Conservation (phyloP, 2,329 filamentous ascomycete genomes). For the Emergomyces africanus region DNA sequence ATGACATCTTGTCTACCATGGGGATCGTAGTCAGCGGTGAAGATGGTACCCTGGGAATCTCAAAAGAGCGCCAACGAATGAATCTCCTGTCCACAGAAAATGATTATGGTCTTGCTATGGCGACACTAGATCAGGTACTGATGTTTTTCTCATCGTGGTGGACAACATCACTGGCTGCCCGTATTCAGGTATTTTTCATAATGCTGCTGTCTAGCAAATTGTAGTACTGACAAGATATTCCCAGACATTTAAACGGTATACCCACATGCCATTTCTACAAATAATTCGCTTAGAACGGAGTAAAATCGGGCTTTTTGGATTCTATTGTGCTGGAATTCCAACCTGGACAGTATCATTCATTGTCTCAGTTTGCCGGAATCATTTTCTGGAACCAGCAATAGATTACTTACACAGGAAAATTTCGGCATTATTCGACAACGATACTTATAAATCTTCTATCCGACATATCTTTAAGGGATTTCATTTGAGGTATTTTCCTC, state of each 20-base stretch:
- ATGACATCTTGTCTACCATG: conserved; percentile 38
- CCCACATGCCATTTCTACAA: conserved; percentile 22
- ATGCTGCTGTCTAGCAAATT: conserved; percentile 6
- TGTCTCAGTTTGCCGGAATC: conserved; percentile 26
- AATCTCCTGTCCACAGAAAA: conserved; percentile 29
- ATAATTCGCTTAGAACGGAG: conserved; percentile 26
- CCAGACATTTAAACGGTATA: conserved; percentile 29
- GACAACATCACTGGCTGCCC: conserved; percentile 24
- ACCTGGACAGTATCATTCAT: conserved; percentile 26
- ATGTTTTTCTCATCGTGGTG: conserved; percentile 32
- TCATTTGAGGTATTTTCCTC: conserved; percentile 6
- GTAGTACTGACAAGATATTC: conserved; percentile 5
- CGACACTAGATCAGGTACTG: conserved; percentile 29
- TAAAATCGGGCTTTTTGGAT: conserved; percentile 21
- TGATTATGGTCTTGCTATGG: conserved; percentile 30
- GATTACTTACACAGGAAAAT: conserved; percentile 17
- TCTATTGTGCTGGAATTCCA: conserved; percentile 31
- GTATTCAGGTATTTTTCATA: conserved; percentile 25
- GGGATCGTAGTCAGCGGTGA: conserved; percentile 35
- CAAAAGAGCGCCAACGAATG: conserved; percentile 27
- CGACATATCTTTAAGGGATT: conserved; percentile 15
- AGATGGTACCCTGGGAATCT: conserved; percentile 22
- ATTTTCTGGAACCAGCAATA: conserved; percentile 24
- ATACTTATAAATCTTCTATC: conserved; percentile 15
- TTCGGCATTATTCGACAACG: conserved; percentile 14